Conservation (phyloP, 1,284 basidiomycete genomes). For the Ceratobasidium theobromae region DNA sequence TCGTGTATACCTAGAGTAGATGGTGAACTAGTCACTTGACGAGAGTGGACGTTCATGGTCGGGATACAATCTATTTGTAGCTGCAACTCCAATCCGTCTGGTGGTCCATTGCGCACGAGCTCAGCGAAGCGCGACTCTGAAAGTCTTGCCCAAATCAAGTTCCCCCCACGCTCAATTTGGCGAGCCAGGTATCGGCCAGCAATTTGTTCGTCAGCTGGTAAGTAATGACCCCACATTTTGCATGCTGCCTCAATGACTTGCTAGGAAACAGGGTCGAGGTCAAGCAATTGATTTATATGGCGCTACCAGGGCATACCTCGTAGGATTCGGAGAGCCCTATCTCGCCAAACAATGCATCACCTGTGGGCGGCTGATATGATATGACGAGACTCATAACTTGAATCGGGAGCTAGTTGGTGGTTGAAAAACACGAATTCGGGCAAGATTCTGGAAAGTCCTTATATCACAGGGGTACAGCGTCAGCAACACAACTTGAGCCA, state of each 20-base stretch:
- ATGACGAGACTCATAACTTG: constrained; percentile 23
- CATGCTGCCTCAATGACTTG: constrained; percentile 16
- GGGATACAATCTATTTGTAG: not conserved
- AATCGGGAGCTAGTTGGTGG: too few relatives aligned
- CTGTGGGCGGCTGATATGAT: constrained; percentile 4
- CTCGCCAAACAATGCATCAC: not conserved
- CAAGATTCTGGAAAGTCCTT: too few relatives aligned
- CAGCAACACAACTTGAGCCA: too few relatives aligned
- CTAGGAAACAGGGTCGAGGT: not conserved
- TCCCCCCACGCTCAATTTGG: not conserved
- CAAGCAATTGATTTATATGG: not conserved
- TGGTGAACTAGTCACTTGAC: not conserved
- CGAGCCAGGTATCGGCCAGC: constrained; percentile 1
- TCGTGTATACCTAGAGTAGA: constrained; percentile 11
- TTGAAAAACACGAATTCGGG: too few relatives aligned
- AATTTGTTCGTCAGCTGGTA: constrained; percentile 3
- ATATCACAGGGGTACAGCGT: too few relatives aligned
- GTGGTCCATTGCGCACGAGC: not conserved
- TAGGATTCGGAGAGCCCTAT: constrained; percentile 3
- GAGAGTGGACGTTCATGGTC: not conserved
- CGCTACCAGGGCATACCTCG: not conserved
- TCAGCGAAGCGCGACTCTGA: not conserved
- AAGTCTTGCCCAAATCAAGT: not conserved
- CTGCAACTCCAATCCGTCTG: not conserved
- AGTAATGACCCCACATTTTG: not conserved